Conservation (phyloP, 2,329 filamentous ascomycete genomes). For the Claviceps humidiphila region DNA sequence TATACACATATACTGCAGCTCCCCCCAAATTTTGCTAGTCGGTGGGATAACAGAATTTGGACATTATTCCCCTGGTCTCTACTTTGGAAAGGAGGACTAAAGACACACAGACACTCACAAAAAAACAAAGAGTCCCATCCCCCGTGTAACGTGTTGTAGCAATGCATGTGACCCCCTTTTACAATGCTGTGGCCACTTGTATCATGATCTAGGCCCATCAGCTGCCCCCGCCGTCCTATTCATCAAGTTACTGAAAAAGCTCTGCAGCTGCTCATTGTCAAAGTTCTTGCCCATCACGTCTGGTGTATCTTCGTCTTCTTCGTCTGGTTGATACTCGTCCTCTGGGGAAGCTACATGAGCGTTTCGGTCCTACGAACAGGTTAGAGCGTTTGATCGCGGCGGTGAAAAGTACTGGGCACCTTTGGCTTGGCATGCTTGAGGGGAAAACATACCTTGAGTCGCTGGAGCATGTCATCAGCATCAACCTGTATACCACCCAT, state of each 20-base stretch:
- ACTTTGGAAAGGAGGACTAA: too few species aligned
- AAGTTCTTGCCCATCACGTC: conserved; percentile 29
- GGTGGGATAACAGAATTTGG: neutral
- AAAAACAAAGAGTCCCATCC: neutral
- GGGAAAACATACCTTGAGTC: conserved; percentile 51
- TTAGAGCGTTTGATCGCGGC: neutral
- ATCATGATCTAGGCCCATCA: conserved; percentile 11
- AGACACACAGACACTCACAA: neutral
- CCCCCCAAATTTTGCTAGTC: neutral
- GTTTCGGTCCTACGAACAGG: conserved; percentile 37
- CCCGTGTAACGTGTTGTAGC: too few species aligned
- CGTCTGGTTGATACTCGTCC: conserved; percentile 4
- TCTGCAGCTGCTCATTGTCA: conserved; percentile 43
- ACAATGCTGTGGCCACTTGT: neutral
- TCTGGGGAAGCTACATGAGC: conserved; percentile 35
- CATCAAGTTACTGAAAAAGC: conserved; percentile 48
- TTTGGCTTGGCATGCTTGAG: neutral
- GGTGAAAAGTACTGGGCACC: neutral
- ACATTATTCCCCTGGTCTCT: neutral
- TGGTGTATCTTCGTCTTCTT: conserved; percentile 23
- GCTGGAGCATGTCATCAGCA: conserved; percentile 82
- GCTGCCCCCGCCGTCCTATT: conserved; percentile 30
- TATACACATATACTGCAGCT: neutral
- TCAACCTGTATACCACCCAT: conserved; percentile 96
- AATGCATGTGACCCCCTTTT: neutral